phyloP scores from a whole-genome alignment of 2,329 filamentous ascomycete genomes.

The Penicillium italicum region DNA sequence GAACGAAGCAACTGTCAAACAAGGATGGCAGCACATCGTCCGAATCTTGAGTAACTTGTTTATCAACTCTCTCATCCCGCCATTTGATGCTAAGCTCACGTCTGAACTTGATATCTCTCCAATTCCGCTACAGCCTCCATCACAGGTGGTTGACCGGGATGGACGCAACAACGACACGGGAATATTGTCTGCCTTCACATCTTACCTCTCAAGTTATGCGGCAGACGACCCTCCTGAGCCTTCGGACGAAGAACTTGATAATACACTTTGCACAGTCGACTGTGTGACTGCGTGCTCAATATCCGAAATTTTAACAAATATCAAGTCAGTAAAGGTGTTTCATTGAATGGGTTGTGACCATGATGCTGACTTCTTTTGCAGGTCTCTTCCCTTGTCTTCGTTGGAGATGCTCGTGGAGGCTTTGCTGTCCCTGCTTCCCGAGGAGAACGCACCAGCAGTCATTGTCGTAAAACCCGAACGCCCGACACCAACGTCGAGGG shows the following conservation, averaged over 20 bases:
- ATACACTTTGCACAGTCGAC: constrained; percentile 89
- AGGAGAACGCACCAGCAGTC: constrained; percentile 74
- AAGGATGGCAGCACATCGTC: constrained; percentile 63
- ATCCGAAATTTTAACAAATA: constrained; percentile 75
- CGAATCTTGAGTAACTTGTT: constrained; percentile 95
- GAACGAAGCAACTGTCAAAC: constrained; percentile 71
- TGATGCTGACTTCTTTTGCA: constrained; percentile 32
- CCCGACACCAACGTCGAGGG: constrained; percentile 56
- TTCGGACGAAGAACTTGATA: constrained; percentile 94
- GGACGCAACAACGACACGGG: constrained; percentile 74
- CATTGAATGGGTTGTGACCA: constrained; percentile 6
- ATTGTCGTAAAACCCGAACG: constrained; percentile 89
- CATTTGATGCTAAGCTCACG: constrained; percentile 66
- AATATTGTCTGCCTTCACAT: constrained; percentile 89
- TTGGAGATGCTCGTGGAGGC: constrained; percentile 65
- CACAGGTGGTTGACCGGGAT: constrained; percentile 86
- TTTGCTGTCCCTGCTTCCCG: constrained; percentile 78
- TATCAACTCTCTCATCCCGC: constrained; percentile 85
- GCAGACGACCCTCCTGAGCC: constrained; percentile 97
- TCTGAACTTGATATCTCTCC: constrained; percentile 67
- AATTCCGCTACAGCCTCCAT: constrained; percentile 86
- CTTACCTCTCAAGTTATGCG: constrained; percentile 97
- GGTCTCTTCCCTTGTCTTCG: constrained; percentile 58
- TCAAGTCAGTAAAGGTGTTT: constrained; percentile 57
- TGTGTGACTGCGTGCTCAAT: constrained; percentile 89